Percentiles rank a stretch among this genome's conserved stretches.
phyloP scores from a whole-genome alignment of 1,139 yeast genomes.

The Candida sanyaensis region DNA sequence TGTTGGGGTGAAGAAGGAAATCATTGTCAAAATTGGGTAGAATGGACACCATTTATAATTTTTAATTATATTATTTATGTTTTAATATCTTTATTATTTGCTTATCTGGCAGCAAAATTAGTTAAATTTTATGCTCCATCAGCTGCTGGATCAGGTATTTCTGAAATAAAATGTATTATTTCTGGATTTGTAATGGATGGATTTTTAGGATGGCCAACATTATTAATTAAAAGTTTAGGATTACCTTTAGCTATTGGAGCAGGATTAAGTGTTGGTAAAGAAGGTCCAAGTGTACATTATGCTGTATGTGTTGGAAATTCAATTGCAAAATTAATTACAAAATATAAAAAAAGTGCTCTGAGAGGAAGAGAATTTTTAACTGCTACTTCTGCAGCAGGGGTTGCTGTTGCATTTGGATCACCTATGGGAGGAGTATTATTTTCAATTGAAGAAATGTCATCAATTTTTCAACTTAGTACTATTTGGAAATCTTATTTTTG shows the following conservation, averaged over 20 bases:
- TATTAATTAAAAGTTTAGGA: slow-evolving; percentile 74
- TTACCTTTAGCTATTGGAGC: slow-evolving; percentile 86
- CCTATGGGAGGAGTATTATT: slow-evolving; percentile 82
- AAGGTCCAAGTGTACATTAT: slow-evolving; percentile 85
- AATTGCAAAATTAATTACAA: slow-evolving; percentile 53
- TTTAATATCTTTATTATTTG: slow-evolving; percentile 58
- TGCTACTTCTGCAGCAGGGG: slow-evolving; percentile 91
- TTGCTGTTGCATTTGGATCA: slow-evolving; percentile 90
- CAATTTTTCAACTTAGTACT: slow-evolving; percentile 71
- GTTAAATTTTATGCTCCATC: slow-evolving; percentile 78
- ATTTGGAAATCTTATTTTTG: slow-evolving; percentile 93
- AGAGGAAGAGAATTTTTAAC: slow-evolving; percentile 57
- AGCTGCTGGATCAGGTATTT: slow-evolving; percentile 97
- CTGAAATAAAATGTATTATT: slow-evolving; percentile 93
- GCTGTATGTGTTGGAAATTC: slow-evolving; percentile 81
- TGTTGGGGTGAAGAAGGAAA: slow-evolving; percentile 66
- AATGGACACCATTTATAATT: slow-evolving; percentile 48
- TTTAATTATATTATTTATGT: slow-evolving; percentile 63
- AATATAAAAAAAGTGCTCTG: slow-evolving; percentile 48
- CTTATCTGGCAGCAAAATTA: slow-evolving; percentile 63
- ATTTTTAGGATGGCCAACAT: slow-evolving; percentile 73
- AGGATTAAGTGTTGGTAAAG: slow-evolving; percentile 81
- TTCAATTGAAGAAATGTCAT: slow-evolving; percentile 73
- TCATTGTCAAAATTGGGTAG: slow-evolving; percentile 55
- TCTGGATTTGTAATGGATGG: slow-evolving; percentile 85